A percentile compares a stretch with the other conserved stretches of the same genome.
These are phyloP conservation scores for Magnolia kwangsiensis DNA, from an alignment of 164 flowering plant species.

Conservation along the genomic window DNA sequence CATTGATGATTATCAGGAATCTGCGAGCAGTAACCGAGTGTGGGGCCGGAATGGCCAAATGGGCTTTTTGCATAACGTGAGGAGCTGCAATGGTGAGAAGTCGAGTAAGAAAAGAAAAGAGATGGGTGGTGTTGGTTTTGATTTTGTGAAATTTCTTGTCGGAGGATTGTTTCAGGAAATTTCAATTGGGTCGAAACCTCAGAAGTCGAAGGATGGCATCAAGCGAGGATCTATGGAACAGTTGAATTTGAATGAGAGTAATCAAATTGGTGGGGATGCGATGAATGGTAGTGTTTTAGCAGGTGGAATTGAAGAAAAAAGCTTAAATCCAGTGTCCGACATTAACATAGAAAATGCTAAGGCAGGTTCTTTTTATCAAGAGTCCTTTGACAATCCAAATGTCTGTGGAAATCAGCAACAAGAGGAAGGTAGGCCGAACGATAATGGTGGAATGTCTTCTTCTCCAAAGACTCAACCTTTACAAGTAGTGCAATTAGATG, in stretches of 20 bases:
- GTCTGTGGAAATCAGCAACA: background rate
- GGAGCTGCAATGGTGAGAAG: constrained; percentile 23
- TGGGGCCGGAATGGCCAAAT: background rate
- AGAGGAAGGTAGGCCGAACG: background rate
- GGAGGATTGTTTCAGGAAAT: constrained; percentile 44
- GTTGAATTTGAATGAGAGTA: constrained; percentile 11
- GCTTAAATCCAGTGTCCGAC: constrained; percentile 7
- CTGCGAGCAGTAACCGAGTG: background rate
- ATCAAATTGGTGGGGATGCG: constrained; percentile 12
- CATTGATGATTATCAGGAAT: constrained; percentile 13
- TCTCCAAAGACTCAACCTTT: background rate
- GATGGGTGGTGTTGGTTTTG: constrained; percentile 27
- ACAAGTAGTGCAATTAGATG: background rate
- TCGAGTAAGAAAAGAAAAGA: constrained; percentile 44
- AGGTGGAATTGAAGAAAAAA: constrained; percentile 22
- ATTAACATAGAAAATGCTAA: constrained; percentile 7
- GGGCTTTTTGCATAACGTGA: constrained; percentile 5
- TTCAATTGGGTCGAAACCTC: constrained; percentile 27
- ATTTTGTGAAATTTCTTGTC: constrained; percentile 37
- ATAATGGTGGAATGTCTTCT: background rate
- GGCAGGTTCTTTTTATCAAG: constrained; percentile 9
- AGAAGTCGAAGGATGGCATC: constrained; percentile 29
- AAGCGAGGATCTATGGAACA: constrained; percentile 22
- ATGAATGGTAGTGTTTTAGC: constrained; percentile 9
- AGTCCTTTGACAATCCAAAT: constrained; percentile 8